These are phyloP conservation scores for Magnolia changhungtana DNA, from an alignment of 164 flowering plant genomes.

Conservation along the genomic window DNA sequence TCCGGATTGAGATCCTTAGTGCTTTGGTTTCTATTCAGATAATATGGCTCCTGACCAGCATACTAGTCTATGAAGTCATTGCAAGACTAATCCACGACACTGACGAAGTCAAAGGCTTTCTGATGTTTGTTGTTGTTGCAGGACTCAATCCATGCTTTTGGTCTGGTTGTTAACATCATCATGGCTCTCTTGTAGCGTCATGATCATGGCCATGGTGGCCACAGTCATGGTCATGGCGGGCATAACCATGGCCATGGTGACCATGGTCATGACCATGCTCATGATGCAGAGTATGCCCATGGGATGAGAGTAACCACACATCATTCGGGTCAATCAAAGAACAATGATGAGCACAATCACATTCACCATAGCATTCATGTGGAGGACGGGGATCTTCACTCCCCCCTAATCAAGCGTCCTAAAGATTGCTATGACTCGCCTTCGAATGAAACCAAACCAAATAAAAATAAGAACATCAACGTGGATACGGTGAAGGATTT, in stretches of 20 bases:
- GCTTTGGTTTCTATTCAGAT: conserved; percentile 81
- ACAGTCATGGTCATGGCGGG: conserved; percentile 17
- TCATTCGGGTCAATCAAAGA: conserved; percentile 10
- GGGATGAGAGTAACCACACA: too few relatives aligned
- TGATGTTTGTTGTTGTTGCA: conserved; percentile 76
- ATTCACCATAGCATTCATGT: background rate
- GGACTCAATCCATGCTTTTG: too few relatives aligned
- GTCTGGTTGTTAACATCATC: conserved; percentile 64
- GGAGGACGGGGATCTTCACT: too few relatives aligned
- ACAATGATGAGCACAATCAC: conserved; percentile 14
- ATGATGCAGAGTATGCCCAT: too few relatives aligned
- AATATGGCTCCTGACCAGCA: conserved; percentile 72
- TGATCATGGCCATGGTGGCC: conserved; percentile 44
- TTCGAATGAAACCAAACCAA: too few relatives aligned
- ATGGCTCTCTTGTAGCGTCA: conserved; percentile 81
- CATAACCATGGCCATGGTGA: too few relatives aligned
- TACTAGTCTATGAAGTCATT: conserved; percentile 83
- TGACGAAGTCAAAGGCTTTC: conserved; percentile 69
- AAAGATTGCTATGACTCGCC: too few relatives aligned
- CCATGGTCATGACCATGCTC: too few relatives aligned
- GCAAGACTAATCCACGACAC: conserved; percentile 49
- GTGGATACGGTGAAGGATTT: too few relatives aligned
- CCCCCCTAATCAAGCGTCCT: too few relatives aligned
- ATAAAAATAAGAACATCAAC: too few relatives aligned
- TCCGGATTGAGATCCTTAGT: conserved; percentile 83